Conservation (phyloP, 192 early-diverging fungal genomes). For the Backusella luteola region DNA sequence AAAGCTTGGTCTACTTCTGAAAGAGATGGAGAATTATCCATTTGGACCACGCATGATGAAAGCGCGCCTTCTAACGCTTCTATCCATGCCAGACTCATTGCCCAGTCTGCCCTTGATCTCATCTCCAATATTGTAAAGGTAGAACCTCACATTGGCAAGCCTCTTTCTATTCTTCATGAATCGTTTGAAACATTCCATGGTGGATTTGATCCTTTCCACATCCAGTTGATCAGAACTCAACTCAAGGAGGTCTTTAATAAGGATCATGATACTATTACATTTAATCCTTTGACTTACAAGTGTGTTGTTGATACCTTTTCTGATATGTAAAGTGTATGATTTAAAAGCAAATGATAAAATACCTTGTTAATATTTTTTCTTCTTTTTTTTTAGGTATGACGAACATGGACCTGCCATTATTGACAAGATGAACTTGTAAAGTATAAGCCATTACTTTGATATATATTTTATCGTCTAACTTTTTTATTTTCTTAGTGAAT, state of each 20-base stretch:
- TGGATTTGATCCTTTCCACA: not conserved
- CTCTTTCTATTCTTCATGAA: not conserved
- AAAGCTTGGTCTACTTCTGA: not conserved
- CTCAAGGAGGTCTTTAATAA: not conserved
- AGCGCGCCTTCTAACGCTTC: no score
- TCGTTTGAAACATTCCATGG: not conserved
- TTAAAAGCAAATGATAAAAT: not conserved
- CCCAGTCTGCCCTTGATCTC: not conserved
- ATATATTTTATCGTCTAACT: not conserved
- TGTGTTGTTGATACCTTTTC: not conserved
- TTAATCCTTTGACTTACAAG: not conserved
- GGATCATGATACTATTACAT: not conserved
- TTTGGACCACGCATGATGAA: not conserved
- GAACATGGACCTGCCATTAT: not conserved
- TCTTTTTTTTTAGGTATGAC: not conserved
- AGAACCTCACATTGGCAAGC: not conserved
- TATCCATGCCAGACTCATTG: not conserved
- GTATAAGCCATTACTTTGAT: not conserved
- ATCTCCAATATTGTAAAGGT: not conserved
- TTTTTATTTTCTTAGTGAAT: not conserved
- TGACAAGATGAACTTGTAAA: not conserved
- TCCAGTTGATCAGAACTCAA: not conserved
- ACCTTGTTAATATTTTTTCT: no score
- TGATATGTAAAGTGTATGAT: not conserved
- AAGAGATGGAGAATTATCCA: not conserved